Evolutionary conservation across 2,329 filamentous ascomycete genomes (phyloP).

Genomic region (Cordyceps cicadae): DNA sequence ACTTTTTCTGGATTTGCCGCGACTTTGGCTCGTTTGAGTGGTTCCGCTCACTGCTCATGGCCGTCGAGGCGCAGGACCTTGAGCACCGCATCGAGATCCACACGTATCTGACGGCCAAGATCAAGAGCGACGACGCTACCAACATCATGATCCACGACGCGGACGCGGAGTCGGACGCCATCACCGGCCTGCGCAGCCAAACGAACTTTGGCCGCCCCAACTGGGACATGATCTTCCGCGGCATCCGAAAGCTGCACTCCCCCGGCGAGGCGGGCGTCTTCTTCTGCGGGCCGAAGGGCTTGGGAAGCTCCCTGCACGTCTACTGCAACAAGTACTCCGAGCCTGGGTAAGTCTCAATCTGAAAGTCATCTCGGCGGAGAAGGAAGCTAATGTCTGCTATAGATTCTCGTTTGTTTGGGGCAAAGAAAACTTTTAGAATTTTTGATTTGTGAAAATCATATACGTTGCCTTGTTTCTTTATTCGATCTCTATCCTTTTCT

Average conservation of each 20-base stretch:
- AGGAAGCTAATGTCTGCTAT: slow-evolving; percentile 15
- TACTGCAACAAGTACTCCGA: slow-evolving; percentile 87
- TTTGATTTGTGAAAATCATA: neutral
- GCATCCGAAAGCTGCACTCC: slow-evolving; percentile 68
- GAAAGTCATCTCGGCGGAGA: neutral
- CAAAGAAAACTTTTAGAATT: slow-evolving; percentile 56
- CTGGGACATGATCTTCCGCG: slow-evolving; percentile 85
- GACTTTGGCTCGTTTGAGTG: slow-evolving; percentile 85
- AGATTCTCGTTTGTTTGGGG: slow-evolving; percentile 61
- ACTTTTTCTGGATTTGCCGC: slow-evolving; percentile 89
- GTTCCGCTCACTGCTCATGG: slow-evolving; percentile 76
- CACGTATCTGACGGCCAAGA: slow-evolving; percentile 79
- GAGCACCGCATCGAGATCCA: slow-evolving; percentile 83
- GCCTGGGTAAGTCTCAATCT: slow-evolving; percentile 51
- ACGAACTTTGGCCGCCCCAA: slow-evolving; percentile 83
- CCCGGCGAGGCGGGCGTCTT: slow-evolving; percentile 70
- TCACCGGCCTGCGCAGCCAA: slow-evolving; percentile 71
- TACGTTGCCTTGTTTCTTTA: neutral
- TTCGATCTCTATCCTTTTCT: neutral
- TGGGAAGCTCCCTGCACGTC: slow-evolving; percentile 68
- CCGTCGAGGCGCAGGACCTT: slow-evolving; percentile 79
- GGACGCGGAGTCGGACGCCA: slow-evolving; percentile 75
- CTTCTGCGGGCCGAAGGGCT: slow-evolving; percentile 76
- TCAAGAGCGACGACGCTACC: slow-evolving; percentile 76
- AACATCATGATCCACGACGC: slow-evolving; percentile 92